Evolutionary conservation across 2,329 filamentous ascomycete genomes (phyloP).

Genomic region (Fusarium siculi): DNA sequence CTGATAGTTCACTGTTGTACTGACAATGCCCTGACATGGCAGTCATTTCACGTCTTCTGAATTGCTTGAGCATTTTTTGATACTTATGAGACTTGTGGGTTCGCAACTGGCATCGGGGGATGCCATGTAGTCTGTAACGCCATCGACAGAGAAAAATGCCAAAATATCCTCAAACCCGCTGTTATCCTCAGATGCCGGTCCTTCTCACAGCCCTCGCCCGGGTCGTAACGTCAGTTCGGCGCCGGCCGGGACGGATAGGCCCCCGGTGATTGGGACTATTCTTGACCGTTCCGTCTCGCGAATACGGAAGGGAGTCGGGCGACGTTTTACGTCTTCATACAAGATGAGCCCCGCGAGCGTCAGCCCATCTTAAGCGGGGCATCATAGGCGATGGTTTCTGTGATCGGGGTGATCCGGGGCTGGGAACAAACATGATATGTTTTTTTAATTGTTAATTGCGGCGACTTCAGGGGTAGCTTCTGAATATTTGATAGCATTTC

Average conservation of each 20-base stretch:
- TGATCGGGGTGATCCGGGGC: slow-evolving; percentile 42
- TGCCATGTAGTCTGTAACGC: not conserved
- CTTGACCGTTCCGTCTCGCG: slow-evolving; percentile 23
- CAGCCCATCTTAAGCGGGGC: slow-evolving; percentile 44
- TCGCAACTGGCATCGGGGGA: not conserved
- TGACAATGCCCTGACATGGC: not conserved
- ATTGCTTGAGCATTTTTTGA: not conserved
- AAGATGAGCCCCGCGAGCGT: slow-evolving; percentile 26
- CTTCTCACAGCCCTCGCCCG: slow-evolving; percentile 14
- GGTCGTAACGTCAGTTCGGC: slow-evolving; percentile 13
- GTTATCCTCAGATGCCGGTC: not conserved
- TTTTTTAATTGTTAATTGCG: slow-evolving; percentile 5
- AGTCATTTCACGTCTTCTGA: not conserved
- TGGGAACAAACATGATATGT: slow-evolving; percentile 24
- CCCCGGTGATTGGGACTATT: not conserved
- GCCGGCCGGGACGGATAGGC: slow-evolving; percentile 24
- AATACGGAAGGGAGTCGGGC: slow-evolving; percentile 38
- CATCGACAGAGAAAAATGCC: not conserved
- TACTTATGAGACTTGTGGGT: not conserved
- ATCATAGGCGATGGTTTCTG: slow-evolving; percentile 23
- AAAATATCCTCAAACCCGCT: not conserved
- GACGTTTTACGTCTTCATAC: slow-evolving; percentile 1
- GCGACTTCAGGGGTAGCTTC: slow-evolving; percentile 6
- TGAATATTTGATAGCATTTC: not conserved
- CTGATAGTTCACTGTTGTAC: not conserved